A percentile compares a stretch with the other conserved stretches of the same genome.
phyloP scores from a whole-genome alignment of 306 rosid species.

The Fragaria ananassa region DNA sequence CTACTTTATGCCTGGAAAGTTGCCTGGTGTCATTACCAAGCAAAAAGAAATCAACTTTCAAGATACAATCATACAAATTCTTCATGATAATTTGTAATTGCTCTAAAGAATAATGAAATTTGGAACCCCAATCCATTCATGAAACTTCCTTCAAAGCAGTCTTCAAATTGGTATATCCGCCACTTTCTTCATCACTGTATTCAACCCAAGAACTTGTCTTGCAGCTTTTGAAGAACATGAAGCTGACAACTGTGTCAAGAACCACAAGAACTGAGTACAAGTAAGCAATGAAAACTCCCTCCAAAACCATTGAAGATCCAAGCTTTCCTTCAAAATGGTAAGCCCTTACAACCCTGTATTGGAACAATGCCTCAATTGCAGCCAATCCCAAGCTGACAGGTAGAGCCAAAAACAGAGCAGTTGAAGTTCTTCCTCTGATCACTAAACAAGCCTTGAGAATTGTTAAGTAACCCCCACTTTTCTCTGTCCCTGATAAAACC shows the following conservation, averaged over 20 bases:
- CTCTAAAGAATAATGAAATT: not conserved
- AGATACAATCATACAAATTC: slow-evolving; percentile 10
- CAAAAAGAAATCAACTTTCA: slow-evolving; percentile 9
- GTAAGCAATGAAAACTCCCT: slow-evolving; percentile 68
- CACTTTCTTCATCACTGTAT: slow-evolving; percentile 31
- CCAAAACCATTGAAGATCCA: slow-evolving; percentile 42
- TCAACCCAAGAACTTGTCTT: slow-evolving; percentile 34
- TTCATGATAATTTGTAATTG: not conserved
- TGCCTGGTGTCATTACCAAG: slow-evolving; percentile 20
- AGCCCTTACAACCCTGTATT: slow-evolving; percentile 56
- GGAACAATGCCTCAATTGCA: slow-evolving; percentile 79
- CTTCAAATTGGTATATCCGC: slow-evolving; percentile 25
- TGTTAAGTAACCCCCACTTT: slow-evolving; percentile 58
- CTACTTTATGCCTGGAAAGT: slow-evolving; percentile 11
- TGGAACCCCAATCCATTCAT: slow-evolving; percentile 20
- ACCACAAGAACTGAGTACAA: slow-evolving; percentile 69
- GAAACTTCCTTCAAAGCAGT: slow-evolving; percentile 39
- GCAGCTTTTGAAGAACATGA: slow-evolving; percentile 63
- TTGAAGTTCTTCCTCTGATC: slow-evolving; percentile 62
- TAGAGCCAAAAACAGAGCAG: slow-evolving; percentile 69
- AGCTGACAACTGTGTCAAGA: slow-evolving; percentile 68
- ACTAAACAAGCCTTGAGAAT: slow-evolving; percentile 70
- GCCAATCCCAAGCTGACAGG: slow-evolving; percentile 68
- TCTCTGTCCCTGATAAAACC: slow-evolving; percentile 67
- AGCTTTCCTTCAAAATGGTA: slow-evolving; percentile 33